Conservation (phyloP, 1,139 yeast genomes). For the Schizosaccharomyces versatilis region DNA sequence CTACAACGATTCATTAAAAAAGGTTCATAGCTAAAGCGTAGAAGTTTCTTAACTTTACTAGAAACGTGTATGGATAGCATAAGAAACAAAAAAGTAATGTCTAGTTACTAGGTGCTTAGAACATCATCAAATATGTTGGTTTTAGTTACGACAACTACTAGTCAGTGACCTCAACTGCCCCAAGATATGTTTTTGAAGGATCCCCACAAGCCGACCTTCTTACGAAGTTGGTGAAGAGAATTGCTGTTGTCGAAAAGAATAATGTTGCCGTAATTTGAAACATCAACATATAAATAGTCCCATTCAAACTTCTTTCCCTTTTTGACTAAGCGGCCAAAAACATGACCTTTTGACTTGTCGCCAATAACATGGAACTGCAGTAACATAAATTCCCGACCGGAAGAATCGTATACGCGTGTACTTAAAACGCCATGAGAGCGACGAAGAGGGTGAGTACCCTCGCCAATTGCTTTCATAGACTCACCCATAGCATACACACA, state of each 20-base stretch:
- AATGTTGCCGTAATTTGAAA: not conserved
- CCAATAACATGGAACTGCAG: not conserved
- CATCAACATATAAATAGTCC: constrained; percentile 1
- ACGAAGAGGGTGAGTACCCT: not conserved
- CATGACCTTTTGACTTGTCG: not conserved
- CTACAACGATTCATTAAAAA: not conserved
- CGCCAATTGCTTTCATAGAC: not conserved
- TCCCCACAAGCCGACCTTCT: constrained; percentile 1
- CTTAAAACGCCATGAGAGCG: not conserved
- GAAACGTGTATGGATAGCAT: too few relatives aligned
- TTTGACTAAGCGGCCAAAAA: not conserved
- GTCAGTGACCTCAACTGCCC: not conserved
- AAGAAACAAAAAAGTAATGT: too few relatives aligned
- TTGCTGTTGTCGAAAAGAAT: not conserved
- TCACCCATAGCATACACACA: not conserved
- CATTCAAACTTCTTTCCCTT: not conserved
- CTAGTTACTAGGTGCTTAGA: too few relatives aligned
- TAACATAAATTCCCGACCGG: not conserved
- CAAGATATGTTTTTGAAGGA: not conserved
- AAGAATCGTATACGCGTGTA: not conserved
- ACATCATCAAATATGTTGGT: too few relatives aligned
- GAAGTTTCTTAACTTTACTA: too few relatives aligned
- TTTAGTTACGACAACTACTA: too few relatives aligned
- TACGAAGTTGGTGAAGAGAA: not conserved
- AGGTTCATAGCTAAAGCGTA: too few relatives aligned